phyloP scores from a whole-genome alignment of 169 alveolate genomes.

The Eimeria acervulina region DNA sequence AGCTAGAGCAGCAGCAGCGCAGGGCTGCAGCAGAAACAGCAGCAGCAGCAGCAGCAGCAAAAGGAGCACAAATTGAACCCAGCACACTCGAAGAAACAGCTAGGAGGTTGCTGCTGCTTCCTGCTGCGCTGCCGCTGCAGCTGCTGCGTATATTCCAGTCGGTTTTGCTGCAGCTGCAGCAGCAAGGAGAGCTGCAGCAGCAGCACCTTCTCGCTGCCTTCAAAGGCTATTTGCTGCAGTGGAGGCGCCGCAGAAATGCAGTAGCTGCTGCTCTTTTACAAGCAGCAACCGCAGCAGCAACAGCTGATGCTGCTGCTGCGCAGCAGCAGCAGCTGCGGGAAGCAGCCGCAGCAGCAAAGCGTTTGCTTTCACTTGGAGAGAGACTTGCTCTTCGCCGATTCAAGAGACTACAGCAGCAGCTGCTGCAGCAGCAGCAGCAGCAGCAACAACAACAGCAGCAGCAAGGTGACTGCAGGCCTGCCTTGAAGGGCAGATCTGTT shows the following conservation, averaged over 20 bases:
- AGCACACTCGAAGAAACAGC: background rate
- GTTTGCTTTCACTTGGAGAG: conserved; percentile 12
- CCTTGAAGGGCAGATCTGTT: too few relatives aligned
- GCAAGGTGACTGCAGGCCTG: background rate
- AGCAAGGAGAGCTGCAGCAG: conserved; percentile 21
- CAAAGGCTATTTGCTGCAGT: conserved; percentile 41
- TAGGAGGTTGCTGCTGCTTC: conserved; percentile 30
- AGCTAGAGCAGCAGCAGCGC: too few relatives aligned
- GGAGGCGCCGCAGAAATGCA: background rate
- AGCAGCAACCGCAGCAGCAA: background rate
- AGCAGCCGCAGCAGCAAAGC: background rate
- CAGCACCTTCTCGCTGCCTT: conserved; percentile 14
- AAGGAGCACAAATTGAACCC: background rate
- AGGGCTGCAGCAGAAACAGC: too few relatives aligned
- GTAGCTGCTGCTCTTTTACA: conserved; percentile 16
- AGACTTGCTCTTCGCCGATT: background rate
- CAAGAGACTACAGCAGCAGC: background rate
- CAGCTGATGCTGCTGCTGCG: background rate
- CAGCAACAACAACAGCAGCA: background rate
- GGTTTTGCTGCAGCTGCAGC: conserved; percentile 29
- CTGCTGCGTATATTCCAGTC: background rate
- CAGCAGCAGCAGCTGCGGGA: too few relatives aligned
- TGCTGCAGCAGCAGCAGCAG: conserved; percentile 1
- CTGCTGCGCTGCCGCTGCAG: conserved; percentile 32
- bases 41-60: background rate